Evolutionary conservation across 2,329 filamentous ascomycete species (phyloP).

Genomic region (Reticulascus tulasneorum): DNA sequence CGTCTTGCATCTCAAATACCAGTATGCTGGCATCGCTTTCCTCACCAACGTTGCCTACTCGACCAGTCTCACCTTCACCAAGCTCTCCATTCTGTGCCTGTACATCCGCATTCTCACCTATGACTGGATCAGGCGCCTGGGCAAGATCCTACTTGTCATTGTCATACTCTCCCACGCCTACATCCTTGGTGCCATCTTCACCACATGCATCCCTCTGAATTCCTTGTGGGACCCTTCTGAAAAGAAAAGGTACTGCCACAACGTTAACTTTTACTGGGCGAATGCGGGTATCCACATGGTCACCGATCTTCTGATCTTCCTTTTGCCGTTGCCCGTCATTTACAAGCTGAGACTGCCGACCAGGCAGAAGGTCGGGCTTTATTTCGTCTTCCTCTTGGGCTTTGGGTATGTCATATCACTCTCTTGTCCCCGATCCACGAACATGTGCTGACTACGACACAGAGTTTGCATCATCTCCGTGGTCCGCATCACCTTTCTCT

Average conservation of each 20-base stretch:
- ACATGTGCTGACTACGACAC: not conserved
- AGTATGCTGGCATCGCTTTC: constrained; percentile 9
- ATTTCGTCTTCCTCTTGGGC: constrained; percentile 36
- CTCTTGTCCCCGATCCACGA: constrained; percentile 6
- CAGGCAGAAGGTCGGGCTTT: constrained; percentile 34
- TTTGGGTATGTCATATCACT: constrained; percentile 24
- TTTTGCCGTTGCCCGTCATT: constrained; percentile 38
- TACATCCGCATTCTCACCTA: constrained; percentile 21
- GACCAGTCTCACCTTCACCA: constrained; percentile 16
- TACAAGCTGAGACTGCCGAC: constrained; percentile 36
- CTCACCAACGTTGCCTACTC: constrained; percentile 15
- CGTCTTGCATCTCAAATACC: not conserved
- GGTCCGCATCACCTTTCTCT: constrained; percentile 25
- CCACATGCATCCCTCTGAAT: constrained; percentile 16
- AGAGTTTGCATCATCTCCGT: constrained; percentile 32
- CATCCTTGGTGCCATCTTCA: constrained; percentile 17
- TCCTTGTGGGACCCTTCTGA: constrained; percentile 13
- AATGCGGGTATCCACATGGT: constrained; percentile 18
- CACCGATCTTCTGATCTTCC: constrained; percentile 21
- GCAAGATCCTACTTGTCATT: constrained; percentile 14
- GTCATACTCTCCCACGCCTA: constrained; percentile 17
- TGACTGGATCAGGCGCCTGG: constrained; percentile 19
- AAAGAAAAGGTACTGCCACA: constrained; percentile 12
- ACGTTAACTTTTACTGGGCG: constrained; percentile 18
- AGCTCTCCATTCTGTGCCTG: constrained; percentile 18